These are phyloP conservation scores for Boechera retrofracta DNA, from an alignment of 345 rosid genomes.

Conservation along the genomic window DNA sequence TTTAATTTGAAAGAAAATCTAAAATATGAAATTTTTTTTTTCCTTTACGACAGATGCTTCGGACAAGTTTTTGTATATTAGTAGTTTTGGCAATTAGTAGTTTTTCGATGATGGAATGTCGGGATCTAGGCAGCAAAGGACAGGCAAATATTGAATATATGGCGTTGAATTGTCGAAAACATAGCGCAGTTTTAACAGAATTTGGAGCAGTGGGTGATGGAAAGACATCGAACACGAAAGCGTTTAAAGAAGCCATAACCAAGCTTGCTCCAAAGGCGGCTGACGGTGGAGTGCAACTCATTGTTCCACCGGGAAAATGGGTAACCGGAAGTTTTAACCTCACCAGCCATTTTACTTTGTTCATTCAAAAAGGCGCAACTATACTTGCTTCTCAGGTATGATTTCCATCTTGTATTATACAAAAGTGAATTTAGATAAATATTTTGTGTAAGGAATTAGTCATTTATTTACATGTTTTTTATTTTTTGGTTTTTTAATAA, in stretches of 20 bases:
- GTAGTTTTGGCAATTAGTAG: conserved; percentile 37
- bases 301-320: conserved; percentile 80
- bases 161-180: conserved; percentile 66
- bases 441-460: neutral
- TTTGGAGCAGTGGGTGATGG: conserved; percentile 88
- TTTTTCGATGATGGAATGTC: conserved; percentile 35
- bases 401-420: neutral
- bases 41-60: conserved; percentile 38
- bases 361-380: conserved; percentile 63
- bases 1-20: neutral
- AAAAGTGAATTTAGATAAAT: neutral
- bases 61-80: conserved; percentile 25
- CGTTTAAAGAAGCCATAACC: conserved; percentile 57
- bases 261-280: conserved; percentile 55
- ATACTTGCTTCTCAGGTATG: conserved; percentile 84
- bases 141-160: conserved; percentile 29
- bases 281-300: conserved; percentile 77
- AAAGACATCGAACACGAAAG: conserved; percentile 69
- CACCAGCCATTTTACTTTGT: conserved; percentile 87
- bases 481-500: conserved; percentile 45
- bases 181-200: conserved; percentile 62
- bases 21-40: neutral
- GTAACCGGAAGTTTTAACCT: conserved; percentile 84
- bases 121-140: neutral
- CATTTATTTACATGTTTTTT: neutral